phyloP scores from a whole-genome alignment of 495 filamentous ascomycete species.

The Daldinia vernicosa region DNA sequence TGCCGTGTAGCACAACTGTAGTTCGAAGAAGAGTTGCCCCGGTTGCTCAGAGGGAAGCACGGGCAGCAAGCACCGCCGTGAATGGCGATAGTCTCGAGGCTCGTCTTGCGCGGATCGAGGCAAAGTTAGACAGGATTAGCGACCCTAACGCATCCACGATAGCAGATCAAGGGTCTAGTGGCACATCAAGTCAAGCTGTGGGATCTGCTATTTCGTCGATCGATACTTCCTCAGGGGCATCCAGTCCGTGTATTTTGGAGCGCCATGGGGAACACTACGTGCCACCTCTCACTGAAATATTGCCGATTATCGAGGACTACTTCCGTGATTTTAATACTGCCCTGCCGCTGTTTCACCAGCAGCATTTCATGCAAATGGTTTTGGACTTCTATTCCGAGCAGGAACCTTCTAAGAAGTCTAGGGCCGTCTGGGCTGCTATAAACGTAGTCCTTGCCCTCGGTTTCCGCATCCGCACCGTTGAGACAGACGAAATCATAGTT shows the following conservation, averaged over 20 bases:
- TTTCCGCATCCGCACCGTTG: slow-evolving; percentile 29
- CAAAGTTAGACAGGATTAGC: slow-evolving; percentile 44
- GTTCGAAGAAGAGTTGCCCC: slow-evolving; percentile 36
- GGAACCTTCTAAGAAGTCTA: slow-evolving; percentile 22
- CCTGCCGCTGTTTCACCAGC: slow-evolving; percentile 46
- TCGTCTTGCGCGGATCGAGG: slow-evolving; percentile 47
- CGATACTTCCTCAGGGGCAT: not conserved
- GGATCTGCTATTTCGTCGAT: not conserved
- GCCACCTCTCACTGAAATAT: slow-evolving; percentile 41
- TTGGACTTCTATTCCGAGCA: slow-evolving; percentile 39
- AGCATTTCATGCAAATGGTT: slow-evolving; percentile 40
- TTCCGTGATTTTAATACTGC: slow-evolving; percentile 46
- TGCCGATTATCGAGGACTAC: slow-evolving; percentile 43
- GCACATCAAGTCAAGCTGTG: slow-evolving; percentile 5
- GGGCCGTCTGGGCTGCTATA: slow-evolving; percentile 41
- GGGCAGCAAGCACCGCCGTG: slow-evolving; percentile 1
- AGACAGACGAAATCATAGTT: slow-evolving; percentile 25
- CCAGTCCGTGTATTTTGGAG: not conserved
- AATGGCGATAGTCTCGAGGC: slow-evolving; percentile 35
- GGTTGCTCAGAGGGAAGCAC: not conserved
- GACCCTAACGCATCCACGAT: slow-evolving; percentile 4
- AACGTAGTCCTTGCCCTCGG: slow-evolving; percentile 47
- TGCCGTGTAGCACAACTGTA: slow-evolving; percentile 44
- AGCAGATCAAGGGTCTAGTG: slow-evolving; percentile 1
- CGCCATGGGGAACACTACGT: slow-evolving; percentile 17